Percentiles rank a stretch among this genome's conserved stretches.
phyloP scores from a whole-genome alignment of 768 basidiomycete genomes.

The Tremella mesenterica region DNA sequence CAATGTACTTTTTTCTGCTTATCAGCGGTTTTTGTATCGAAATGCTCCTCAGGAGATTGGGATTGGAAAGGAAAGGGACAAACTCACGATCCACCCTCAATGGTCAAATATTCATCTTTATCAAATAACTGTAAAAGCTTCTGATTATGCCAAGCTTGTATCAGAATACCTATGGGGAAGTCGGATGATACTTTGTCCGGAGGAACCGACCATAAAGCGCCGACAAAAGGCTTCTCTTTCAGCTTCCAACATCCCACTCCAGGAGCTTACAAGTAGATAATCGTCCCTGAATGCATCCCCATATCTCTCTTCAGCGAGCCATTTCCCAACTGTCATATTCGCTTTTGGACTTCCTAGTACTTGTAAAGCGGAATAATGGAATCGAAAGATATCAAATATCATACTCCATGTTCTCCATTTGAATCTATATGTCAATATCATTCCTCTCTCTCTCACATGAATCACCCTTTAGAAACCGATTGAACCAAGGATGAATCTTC shows the following conservation, averaged over 20 bases:
- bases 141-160: not conserved
- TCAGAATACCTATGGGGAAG: not conserved
- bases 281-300: not conserved
- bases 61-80: not conserved
- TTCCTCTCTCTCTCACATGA: not conserved
- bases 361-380: not conserved
- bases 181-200: not conserved
- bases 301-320: not conserved
- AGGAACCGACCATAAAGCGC: not conserved
- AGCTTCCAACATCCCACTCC: not conserved
- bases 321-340: not conserved
- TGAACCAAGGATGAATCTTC: too few relatives aligned
- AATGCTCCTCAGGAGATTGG: too few relatives aligned
- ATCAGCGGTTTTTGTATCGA: not conserved
- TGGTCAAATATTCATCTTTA: not conserved
- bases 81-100: constrained; percentile 8
- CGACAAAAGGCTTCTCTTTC: not conserved
- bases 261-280: constrained; percentile 2
- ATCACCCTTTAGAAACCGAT: too few relatives aligned
- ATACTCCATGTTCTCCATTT: not conserved
- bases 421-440: not conserved
- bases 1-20: not conserved
- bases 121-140: not conserved
- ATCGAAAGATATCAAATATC: constrained; percentile 3
- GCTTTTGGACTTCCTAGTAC: not conserved